These are phyloP conservation scores for Skeletonema costatum DNA, from an alignment of 108 stramenopile species.

Conservation along the genomic window DNA sequence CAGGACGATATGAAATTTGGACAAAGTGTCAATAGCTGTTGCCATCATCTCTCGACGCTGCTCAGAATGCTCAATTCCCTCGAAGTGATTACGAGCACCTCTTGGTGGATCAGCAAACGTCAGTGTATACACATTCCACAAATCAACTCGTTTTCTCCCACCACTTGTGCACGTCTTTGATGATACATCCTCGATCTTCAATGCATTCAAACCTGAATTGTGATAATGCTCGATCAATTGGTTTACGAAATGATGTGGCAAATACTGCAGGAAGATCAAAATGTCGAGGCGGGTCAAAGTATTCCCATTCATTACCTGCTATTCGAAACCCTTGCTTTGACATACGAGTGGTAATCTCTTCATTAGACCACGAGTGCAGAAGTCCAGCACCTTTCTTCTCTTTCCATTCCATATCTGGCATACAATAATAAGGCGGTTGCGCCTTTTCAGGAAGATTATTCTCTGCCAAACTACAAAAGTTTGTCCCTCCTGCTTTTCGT, in stretches of 20 bases:
- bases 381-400: constrained; percentile 62
- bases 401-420: constrained; percentile 70
- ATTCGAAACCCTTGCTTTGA: constrained; percentile 47
- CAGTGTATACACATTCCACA: constrained; percentile 77
- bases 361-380: constrained; percentile 56
- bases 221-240: constrained; percentile 79
- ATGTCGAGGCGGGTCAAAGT: constrained; percentile 60
- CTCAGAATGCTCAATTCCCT: constrained; percentile 20
- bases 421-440: constrained; percentile 69
- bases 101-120: constrained; percentile 62
- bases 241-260: constrained; percentile 80
- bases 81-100: constrained; percentile 35
- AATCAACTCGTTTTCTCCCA: constrained; percentile 68
- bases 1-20: constrained; percentile 74
- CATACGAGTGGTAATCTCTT: constrained; percentile 63
- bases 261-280: constrained; percentile 81
- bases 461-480: constrained; percentile 79
- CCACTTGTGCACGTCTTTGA: constrained; percentile 67
- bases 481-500: constrained; percentile 81
- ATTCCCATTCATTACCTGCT: constrained; percentile 84
- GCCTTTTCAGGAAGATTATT: constrained; percentile 58
- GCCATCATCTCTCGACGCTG: constrained; percentile 54
- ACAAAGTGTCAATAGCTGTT: constrained; percentile 67
- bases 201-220: constrained; percentile 88
- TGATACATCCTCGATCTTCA: constrained; percentile 76